These are phyloP conservation scores for Cenchrus purpureus DNA, from an alignment of 176 grass and related monocot genomes.

Conservation along the genomic window DNA sequence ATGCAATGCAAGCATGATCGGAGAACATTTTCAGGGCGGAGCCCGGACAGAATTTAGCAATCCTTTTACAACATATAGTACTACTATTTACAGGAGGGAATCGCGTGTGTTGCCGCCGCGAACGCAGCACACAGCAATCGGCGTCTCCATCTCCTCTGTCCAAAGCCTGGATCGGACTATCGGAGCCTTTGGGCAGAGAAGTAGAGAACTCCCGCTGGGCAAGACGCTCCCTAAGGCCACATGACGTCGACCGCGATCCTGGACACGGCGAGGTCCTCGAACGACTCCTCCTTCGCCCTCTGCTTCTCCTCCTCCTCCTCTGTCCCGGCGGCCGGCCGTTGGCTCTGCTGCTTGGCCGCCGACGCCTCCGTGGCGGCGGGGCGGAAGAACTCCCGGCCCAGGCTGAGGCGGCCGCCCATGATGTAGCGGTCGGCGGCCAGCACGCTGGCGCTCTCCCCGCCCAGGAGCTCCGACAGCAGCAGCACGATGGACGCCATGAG, in stretches of 20 bases:
- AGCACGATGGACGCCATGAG: constrained; percentile 61
- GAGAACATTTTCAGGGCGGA: too few relatives aligned
- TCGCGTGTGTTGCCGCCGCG: too few relatives aligned
- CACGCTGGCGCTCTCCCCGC: constrained; percentile 48
- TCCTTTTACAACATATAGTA: too few relatives aligned
- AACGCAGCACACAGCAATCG: too few relatives aligned
- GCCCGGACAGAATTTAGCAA: too few relatives aligned
- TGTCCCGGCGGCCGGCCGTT: background rate
- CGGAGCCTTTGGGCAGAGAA: too few relatives aligned
- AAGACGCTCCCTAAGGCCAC: constrained; percentile 31
- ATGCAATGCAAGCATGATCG: too few relatives aligned
- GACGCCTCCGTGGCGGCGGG: background rate
- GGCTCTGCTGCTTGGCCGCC: background rate
- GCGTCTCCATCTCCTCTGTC: too few relatives aligned
- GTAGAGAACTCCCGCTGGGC: too few relatives aligned
- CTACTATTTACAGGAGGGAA: too few relatives aligned
- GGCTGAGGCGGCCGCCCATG: constrained; percentile 41
- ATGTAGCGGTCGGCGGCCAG: constrained; percentile 47
- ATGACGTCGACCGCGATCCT: constrained; percentile 50
- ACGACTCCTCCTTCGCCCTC: background rate
- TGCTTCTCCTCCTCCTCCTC: background rate
- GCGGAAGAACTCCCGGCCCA: constrained; percentile 41
- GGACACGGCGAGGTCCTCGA: constrained; percentile 44
- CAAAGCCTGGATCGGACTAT: too few relatives aligned
- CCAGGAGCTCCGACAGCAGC: constrained; percentile 60